Evolutionary conservation across 345 rosid species (phyloP), one percentile per base, ranked within the genome.

Genomic region (Barbarea vulgaris): DNA sequence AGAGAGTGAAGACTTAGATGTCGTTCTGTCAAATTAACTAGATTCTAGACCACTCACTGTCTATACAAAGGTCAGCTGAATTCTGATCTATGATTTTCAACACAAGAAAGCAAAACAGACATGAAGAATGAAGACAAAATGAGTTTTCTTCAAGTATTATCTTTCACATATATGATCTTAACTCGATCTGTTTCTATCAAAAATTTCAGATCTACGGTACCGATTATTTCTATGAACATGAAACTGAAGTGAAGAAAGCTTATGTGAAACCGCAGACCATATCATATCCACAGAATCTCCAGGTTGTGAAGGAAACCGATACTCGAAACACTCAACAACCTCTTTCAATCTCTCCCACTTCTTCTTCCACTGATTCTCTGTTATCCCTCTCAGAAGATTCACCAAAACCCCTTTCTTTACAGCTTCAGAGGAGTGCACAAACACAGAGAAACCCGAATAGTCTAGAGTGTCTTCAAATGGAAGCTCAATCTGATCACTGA

Each of bases 281-380:
- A 91, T 87, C 98, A 90, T 91, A 76, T 91, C 88, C 51, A 94
- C 93, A 9, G 96, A 90, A 80, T 91, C 98, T 76, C 86, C 86
- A 41, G 85, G 67, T 60, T 48, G 80, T n/a, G 98, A 88, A 51
- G 93, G 97, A 74, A 85, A 88, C 51, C 70, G 85, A 82, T 86
- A 94, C 80, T 90, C 89, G 3, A 86, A 88, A 44, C 80, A 86
- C 17, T 15, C 80, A 18, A 73, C 88, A 50, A 89, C 80, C 66
- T 82, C 85, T 78, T 90, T 90, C 70, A 90, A 64, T 70, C 83
- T 86, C 77, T 70, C 80, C 92, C 97, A 94, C 85, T 87, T 88
- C 77, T 68, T 79, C 73, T 84, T 88, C 98, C 97, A 90, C 12
- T 79, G 75, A 42, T 83, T 83, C 79, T 67, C 65, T 33, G 76